Conservation (phyloP, 2,329 filamentous ascomycete species). For the Calonectria naviculata region DNA sequence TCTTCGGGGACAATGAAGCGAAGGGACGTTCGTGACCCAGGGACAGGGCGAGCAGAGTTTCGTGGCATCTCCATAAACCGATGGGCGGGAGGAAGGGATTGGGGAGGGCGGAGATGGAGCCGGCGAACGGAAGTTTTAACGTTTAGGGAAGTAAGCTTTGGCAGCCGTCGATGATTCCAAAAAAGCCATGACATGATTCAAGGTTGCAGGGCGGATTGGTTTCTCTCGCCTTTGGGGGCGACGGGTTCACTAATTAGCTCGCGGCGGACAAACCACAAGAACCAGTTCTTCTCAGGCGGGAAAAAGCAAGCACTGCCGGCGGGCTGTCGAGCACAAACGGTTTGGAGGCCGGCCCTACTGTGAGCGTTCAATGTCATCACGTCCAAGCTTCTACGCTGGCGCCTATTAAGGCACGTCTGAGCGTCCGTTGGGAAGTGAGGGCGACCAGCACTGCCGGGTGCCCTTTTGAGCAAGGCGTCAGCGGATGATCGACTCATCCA, state of each 20-base stretch:
- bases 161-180: slow-evolving; percentile 26
- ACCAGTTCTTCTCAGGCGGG: not conserved
- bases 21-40: not conserved
- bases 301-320: slow-evolving; percentile 6
- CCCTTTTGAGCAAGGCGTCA: not conserved
- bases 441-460: not conserved
- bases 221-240: no score
- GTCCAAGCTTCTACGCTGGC: slow-evolving; percentile 13
- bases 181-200: not conserved
- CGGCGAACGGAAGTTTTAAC: slow-evolving; percentile 28
- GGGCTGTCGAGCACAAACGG: not conserved
- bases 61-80: slow-evolving; percentile 8
- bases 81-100: slow-evolving; percentile 18
- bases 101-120: slow-evolving; percentile 30
- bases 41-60: slow-evolving; percentile 14
- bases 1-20: slow-evolving; percentile 1
- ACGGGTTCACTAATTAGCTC: not conserved
- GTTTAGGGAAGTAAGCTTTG: slow-evolving; percentile 23
- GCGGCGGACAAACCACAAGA: not conserved
- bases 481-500: slow-evolving; percentile 7
- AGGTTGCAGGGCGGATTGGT: not conserved
- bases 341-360: not conserved
- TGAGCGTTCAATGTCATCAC: not conserved
- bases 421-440: not conserved
- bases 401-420: slow-evolving; percentile 7